phyloP scores from a whole-genome alignment of 805 yeast genomes.

The Sungouiella blattae region DNA sequence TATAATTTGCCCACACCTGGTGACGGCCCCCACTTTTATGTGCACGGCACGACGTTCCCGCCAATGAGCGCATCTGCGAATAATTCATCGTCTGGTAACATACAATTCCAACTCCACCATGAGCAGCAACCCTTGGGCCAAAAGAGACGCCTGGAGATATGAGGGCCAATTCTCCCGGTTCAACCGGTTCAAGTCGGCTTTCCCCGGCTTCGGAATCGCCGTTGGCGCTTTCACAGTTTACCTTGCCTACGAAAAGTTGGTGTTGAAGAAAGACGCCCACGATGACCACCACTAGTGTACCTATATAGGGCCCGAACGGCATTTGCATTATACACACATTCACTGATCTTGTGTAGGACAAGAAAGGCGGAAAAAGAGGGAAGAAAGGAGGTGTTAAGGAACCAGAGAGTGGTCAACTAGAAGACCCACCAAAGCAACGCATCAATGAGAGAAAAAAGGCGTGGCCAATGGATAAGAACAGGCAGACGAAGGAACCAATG shows the following conservation, averaged over 20 bases:
- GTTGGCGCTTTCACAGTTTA: conserved; percentile 69
- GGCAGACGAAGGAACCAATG: too few relatives aligned
- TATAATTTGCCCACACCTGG: too few relatives aligned
- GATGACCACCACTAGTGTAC: conserved; percentile 19
- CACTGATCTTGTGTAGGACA: too few relatives aligned
- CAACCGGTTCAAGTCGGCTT: conserved; percentile 64
- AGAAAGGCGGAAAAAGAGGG: neutral
- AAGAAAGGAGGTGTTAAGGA: too few relatives aligned
- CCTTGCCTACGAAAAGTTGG: conserved; percentile 56
- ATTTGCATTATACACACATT: too few relatives aligned
- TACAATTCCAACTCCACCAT: conserved; percentile 8
- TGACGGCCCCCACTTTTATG: neutral
- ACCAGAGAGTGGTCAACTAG: too few relatives aligned
- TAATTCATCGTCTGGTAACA: conserved; percentile 2
- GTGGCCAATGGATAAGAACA: too few relatives aligned
- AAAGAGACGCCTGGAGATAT: conserved; percentile 89
- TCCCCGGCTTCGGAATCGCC: conserved; percentile 82
- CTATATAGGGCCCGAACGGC: too few relatives aligned
- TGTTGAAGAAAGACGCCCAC: conserved; percentile 33
- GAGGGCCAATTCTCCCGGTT: conserved; percentile 74
- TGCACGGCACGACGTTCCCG: conserved; percentile 10
- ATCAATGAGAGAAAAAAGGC: too few relatives aligned
- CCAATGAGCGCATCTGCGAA: conserved; percentile 14
- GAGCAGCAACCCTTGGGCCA: conserved; percentile 29
- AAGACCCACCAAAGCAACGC: too few relatives aligned